Conservation (phyloP, 78 protist species). For the Guillardia theta region DNA sequence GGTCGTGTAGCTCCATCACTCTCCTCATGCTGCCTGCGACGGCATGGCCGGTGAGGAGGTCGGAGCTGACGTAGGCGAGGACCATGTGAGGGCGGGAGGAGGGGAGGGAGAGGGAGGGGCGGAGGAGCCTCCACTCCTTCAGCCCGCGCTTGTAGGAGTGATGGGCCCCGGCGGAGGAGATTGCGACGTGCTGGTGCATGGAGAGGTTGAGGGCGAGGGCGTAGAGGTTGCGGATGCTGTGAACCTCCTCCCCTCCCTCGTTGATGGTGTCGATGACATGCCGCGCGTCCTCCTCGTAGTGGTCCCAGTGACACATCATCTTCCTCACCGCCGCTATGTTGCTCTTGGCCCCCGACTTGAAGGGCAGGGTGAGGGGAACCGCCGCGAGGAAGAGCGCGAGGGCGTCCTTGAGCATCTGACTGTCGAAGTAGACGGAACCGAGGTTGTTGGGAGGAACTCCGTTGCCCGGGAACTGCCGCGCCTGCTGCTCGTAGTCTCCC, state of each 20-base stretch:
- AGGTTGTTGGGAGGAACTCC: slow-evolving; percentile 28
- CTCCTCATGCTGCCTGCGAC: background rate
- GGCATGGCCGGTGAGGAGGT: slow-evolving; percentile 21
- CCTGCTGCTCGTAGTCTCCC: too few species aligned
- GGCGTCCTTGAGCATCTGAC: slow-evolving; percentile 17
- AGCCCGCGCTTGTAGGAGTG: background rate
- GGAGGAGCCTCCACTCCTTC: background rate
- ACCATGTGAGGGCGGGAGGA: background rate
- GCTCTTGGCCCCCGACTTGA: background rate
- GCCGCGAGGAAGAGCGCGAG: background rate
- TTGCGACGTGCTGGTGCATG: background rate
- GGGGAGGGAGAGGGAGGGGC: background rate
- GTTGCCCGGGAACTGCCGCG: background rate
- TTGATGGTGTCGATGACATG: background rate
- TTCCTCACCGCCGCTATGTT: background rate
- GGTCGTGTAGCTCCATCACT: background rate
- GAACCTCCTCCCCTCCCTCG: background rate
- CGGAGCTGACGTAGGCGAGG: background rate
- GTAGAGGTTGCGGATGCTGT: background rate
- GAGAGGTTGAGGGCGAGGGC: slow-evolving; percentile 2
- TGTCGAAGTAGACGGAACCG: slow-evolving; percentile 19
- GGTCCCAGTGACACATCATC: background rate
- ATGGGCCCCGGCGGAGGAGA: background rate
- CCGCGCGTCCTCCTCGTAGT: background rate
- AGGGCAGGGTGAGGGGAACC: background rate